Conservation (phyloP, 208 protist species). For the Leishmania braziliensis region DNA sequence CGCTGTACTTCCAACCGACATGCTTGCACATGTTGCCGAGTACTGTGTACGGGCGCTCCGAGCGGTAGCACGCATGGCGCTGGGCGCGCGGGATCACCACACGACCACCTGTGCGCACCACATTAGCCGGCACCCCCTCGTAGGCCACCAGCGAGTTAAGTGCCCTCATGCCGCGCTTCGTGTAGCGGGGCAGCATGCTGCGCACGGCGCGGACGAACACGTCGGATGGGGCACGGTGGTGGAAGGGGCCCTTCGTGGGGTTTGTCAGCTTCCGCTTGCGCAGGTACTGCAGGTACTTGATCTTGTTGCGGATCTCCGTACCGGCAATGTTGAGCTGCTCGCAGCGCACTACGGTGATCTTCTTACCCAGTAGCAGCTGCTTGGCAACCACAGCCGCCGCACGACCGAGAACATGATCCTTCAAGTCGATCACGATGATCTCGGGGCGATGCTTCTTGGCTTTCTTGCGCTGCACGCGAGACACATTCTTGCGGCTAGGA, state of each 20-base stretch:
- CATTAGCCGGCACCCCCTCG: slow-evolving; percentile 81
- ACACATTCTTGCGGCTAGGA: slow-evolving; percentile 58
- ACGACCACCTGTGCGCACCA: slow-evolving; percentile 66
- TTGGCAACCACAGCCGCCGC: slow-evolving; percentile 98
- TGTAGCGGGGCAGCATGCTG: slow-evolving; percentile 97
- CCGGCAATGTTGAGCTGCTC: slow-evolving; percentile 97
- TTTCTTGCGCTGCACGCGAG: slow-evolving; percentile 72
- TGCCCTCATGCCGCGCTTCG: slow-evolving; percentile 81
- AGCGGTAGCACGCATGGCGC: slow-evolving; percentile 74
- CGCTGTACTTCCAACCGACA: slow-evolving; percentile 89
- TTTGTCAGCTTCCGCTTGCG: slow-evolving; percentile 98
- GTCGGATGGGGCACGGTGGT: slow-evolving; percentile 96
- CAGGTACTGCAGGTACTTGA: slow-evolving; percentile 94
- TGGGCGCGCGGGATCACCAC: slow-evolving; percentile 77
- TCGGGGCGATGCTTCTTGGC: slow-evolving; percentile 84
- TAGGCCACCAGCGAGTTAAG: slow-evolving; percentile 79
- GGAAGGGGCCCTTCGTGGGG: slow-evolving; percentile 97
- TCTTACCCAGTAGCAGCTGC: slow-evolving; percentile 96
- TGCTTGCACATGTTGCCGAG: slow-evolving; percentile 90
- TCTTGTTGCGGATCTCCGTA: slow-evolving; percentile 98
- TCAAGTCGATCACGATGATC: slow-evolving; percentile 96
- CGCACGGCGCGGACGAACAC: slow-evolving; percentile 97
- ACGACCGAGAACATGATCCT: slow-evolving; percentile 98
- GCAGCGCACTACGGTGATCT: slow-evolving; percentile 96
- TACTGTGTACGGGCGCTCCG: slow-evolving; percentile 80